Evolutionary conservation across 2,329 filamentous ascomycete species (phyloP).

Genomic region (Aureobasidium subglaciale): DNA sequence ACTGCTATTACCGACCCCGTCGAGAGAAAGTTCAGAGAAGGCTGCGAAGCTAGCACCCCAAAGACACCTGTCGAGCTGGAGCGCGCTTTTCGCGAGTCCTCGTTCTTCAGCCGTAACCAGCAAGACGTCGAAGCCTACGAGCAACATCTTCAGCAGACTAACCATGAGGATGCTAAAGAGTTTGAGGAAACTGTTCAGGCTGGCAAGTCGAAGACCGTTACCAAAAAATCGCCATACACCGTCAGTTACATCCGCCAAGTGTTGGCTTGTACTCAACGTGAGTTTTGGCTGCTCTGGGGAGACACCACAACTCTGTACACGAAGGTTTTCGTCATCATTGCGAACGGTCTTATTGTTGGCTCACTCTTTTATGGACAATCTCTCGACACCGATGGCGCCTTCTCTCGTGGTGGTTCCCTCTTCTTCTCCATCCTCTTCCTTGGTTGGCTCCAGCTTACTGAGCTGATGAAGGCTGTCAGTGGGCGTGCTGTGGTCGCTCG

Average conservation of each 20-base stretch:
- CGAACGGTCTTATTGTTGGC: slow-evolving; percentile 67
- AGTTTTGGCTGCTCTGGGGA: slow-evolving; percentile 72
- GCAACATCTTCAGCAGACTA: slow-evolving; percentile 47
- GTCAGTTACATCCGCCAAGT: slow-evolving; percentile 69
- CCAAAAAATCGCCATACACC: slow-evolving; percentile 67
- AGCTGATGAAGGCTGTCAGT: slow-evolving; percentile 69
- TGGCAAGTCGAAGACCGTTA: slow-evolving; percentile 57
- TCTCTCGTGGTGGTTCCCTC: slow-evolving; percentile 54
- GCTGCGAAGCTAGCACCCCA: slow-evolving; percentile 59
- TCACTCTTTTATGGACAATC: slow-evolving; percentile 68
- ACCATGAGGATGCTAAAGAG: slow-evolving; percentile 53
- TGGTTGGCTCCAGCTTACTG: slow-evolving; percentile 65
- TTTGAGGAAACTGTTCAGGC: slow-evolving; percentile 61
- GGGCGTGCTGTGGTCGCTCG: slow-evolving; percentile 63
- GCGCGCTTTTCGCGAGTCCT: slow-evolving; percentile 57
- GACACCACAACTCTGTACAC: slow-evolving; percentile 69
- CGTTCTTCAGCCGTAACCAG: slow-evolving; percentile 53
- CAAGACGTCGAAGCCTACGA: slow-evolving; percentile 58
- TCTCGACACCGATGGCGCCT: slow-evolving; percentile 53
- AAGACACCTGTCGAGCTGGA: slow-evolving; percentile 64
- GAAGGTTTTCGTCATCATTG: slow-evolving; percentile 71
- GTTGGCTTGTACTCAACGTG: slow-evolving; percentile 58
- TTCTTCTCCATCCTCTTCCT: slow-evolving; percentile 64
- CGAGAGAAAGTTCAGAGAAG: slow-evolving; percentile 60
- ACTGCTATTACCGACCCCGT: slow-evolving; percentile 68